Evolutionary conservation across 108 stramenopile genomes (phyloP).

Genomic region (Skeletonema marinoi): DNA sequence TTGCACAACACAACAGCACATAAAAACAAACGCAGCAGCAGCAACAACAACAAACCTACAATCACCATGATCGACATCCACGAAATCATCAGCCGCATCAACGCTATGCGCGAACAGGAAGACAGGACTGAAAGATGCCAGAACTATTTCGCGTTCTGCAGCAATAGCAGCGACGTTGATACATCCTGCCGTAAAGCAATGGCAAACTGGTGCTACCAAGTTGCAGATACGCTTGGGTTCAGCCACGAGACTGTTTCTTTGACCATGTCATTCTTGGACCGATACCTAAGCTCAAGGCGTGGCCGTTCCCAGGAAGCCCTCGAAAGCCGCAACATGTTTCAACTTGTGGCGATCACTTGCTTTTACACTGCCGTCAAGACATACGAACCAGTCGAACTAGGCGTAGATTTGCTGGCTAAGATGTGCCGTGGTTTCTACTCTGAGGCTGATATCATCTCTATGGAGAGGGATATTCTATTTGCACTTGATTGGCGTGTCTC

Average conservation of each 20-base stretch:
- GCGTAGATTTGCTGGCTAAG: conserved; percentile 30
- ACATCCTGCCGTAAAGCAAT: conserved; percentile 40
- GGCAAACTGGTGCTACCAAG: conserved; percentile 38
- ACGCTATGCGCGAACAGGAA: conserved; percentile 34
- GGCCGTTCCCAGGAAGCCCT: conserved; percentile 13
- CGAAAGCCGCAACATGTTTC: conserved; percentile 44
- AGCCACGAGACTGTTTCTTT: conserved; percentile 63
- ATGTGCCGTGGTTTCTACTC: conserved; percentile 35
- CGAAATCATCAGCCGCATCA: conserved; percentile 29
- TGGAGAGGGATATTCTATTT: conserved; percentile 46
- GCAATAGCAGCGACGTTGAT: conserved; percentile 20
- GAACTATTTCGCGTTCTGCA: conserved; percentile 27
- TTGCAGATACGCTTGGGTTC: conserved; percentile 24
- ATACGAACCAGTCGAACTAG: conserved; percentile 49
- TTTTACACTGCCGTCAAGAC: conserved; percentile 77
- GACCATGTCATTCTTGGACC: conserved; percentile 57
- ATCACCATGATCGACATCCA: conserved; percentile 7
- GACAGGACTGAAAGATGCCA: background rate
- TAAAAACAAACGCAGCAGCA: too few relatives aligned
- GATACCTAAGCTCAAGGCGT: conserved; percentile 31
- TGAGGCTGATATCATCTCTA: conserved; percentile 21
- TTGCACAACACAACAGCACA: too few relatives aligned
- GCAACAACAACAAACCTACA: background rate
- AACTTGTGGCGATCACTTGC: conserved; percentile 71
- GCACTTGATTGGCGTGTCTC: conserved; percentile 47